Evolutionary conservation across 192 early-diverging fungal genomes (phyloP).

Genomic region (Coemansia furcata): DNA sequence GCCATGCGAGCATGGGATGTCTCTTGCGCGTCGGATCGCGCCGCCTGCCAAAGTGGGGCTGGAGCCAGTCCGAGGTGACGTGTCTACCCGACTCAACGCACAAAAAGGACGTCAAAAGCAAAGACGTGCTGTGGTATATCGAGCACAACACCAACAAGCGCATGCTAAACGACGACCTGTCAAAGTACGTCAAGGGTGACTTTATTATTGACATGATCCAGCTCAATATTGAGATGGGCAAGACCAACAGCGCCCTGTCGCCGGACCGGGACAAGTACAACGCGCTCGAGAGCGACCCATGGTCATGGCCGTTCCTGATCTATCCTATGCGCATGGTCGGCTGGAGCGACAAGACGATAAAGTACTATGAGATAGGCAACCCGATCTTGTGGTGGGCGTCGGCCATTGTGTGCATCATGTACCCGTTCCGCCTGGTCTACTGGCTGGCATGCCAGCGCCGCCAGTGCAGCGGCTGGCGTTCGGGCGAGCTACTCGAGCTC

Average conservation of each 20-base stretch:
- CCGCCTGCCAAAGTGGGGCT: slow-evolving; percentile 85
- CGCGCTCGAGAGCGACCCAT: slow-evolving; percentile 60
- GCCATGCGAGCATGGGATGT: slow-evolving; percentile 78
- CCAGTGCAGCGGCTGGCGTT: slow-evolving; percentile 22
- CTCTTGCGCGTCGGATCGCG: slow-evolving; percentile 70
- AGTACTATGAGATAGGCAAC: slow-evolving; percentile 92
- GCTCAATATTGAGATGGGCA: slow-evolving; percentile 53
- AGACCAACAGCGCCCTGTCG: slow-evolving; percentile 51
- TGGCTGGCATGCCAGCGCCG: slow-evolving; percentile 27
- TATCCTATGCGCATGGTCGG: slow-evolving; percentile 88
- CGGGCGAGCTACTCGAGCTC: slow-evolving; percentile 54
- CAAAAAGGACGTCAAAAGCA: slow-evolving; percentile 56
- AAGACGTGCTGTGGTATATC: slow-evolving; percentile 57
- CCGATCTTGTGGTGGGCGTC: slow-evolving; percentile 84
- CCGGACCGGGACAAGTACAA: slow-evolving; percentile 55
- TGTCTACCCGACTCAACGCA: slow-evolving; percentile 86
- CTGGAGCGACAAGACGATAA: slow-evolving; percentile 65
- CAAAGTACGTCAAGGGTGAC: slow-evolving; percentile 31
- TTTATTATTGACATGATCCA: slow-evolving; percentile 41
- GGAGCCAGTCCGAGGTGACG: slow-evolving; percentile 84
- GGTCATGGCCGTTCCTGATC: slow-evolving; percentile 84
- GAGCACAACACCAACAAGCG: slow-evolving; percentile 41
- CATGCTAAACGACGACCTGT: slow-evolving; percentile 38
- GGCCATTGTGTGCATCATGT: slow-evolving; percentile 41
- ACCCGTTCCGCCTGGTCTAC: slow-evolving; percentile 29